Conservation (phyloP, 768 basidiomycete genomes). For the Mycena maculata region DNA sequence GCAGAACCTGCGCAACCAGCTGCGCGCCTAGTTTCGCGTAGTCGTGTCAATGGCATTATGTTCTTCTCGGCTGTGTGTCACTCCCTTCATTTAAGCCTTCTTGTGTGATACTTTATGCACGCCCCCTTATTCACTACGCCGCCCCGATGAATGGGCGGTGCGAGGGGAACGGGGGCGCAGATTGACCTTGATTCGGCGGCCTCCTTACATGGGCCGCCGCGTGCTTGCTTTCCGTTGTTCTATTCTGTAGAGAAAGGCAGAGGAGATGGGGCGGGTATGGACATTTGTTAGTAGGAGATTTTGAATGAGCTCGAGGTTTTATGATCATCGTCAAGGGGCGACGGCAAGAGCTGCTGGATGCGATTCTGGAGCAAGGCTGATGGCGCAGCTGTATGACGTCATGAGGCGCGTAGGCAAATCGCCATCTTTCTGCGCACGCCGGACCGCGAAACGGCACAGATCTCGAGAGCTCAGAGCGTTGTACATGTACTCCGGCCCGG, state of each 20-base stretch:
- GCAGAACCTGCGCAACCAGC: constrained; percentile 85
- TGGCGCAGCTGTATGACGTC: no score
- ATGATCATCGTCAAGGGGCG: no score
- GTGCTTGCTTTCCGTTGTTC: no score
- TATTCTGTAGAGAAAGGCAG: neutral
- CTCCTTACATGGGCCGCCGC: no score
- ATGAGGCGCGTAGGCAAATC: no score
- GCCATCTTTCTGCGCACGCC: no score
- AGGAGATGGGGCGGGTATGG: neutral
- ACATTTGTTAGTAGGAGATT: neutral
- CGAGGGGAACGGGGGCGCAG: constrained; percentile 89
- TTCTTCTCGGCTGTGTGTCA: neutral
- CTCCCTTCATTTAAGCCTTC: no score
- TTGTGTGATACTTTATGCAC: neutral
- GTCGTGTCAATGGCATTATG: constrained; percentile 22
- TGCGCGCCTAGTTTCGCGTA: constrained; percentile 73
- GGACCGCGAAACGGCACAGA: no score
- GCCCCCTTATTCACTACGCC: constrained; percentile 84
- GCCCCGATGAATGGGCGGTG: constrained; percentile 63
- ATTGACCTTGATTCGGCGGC: constrained; percentile 48
- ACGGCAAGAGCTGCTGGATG: no score
- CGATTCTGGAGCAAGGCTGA: no score
- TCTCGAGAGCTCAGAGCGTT: no score
- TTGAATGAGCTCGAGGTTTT: neutral
- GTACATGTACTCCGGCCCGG: no score